Percentiles rank a stretch among this genome's conserved stretches.
Conservation (phyloP, 2,329 filamentous ascomycete genomes). For the Shiraia bambusicola region DNA sequence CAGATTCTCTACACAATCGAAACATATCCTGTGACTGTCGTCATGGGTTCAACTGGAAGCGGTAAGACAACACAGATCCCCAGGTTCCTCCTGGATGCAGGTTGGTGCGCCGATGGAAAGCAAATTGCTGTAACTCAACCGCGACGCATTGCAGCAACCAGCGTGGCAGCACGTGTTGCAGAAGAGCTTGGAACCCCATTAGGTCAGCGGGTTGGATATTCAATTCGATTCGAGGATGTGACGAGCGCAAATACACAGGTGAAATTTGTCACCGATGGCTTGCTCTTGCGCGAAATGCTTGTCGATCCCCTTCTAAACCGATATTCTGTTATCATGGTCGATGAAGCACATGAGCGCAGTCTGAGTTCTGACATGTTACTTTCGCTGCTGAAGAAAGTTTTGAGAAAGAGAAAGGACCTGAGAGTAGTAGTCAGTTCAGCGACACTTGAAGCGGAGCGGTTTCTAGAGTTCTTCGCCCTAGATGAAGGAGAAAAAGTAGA, state of each 20-base stretch:
- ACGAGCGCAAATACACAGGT: conserved; percentile 83
- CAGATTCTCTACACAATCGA: conserved; percentile 84
- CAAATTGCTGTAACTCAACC: conserved; percentile 80
- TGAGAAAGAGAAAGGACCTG: conserved; percentile 74
- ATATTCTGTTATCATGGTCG: conserved; percentile 96
- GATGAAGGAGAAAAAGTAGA: conserved; percentile 45
- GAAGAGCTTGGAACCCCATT: conserved; percentile 84
- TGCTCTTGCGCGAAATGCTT: conserved; percentile 86
- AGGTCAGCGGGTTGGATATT: conserved; percentile 85
- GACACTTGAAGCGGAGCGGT: conserved; percentile 85
- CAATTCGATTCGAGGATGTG: conserved; percentile 87
- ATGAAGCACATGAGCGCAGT: conserved; percentile 93
- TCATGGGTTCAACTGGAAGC: conserved; percentile 91
- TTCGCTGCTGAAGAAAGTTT: conserved; percentile 87
- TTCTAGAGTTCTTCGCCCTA: conserved; percentile 73
- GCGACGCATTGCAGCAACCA: conserved; percentile 16
- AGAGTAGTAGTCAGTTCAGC: conserved; percentile 91
- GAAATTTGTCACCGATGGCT: conserved; percentile 93
- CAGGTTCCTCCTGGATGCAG: conserved; percentile 82
- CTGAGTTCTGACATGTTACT: conserved; percentile 89
- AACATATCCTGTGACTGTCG: conserved; percentile 78
- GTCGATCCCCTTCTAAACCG: conserved; percentile 87
- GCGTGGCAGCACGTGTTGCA: conserved; percentile 58
- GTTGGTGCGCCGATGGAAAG: conserved; percentile 85
- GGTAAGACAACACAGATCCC: conserved; percentile 86